Percentiles rank a stretch among this genome's conserved stretches.
These are phyloP conservation scores for Adenanthera pavonina DNA, from an alignment of 306 rosid species.

Conservation along the genomic window DNA sequence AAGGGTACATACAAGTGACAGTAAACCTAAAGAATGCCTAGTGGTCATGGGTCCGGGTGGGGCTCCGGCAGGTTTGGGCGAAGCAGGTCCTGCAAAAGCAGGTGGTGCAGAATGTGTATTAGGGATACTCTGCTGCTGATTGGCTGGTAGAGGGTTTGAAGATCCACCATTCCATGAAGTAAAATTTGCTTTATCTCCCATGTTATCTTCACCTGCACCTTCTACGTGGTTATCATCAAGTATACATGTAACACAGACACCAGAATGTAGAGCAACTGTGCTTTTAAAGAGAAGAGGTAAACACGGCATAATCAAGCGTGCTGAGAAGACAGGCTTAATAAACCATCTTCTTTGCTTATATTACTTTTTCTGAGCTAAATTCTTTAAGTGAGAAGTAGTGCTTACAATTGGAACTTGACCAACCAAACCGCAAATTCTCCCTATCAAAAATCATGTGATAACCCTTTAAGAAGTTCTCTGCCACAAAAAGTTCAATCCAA, in stretches of 20 bases:
- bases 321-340: neutral
- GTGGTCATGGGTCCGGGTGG: constrained; percentile 21
- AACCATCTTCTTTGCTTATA: neutral
- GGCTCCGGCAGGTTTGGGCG: constrained; percentile 48
- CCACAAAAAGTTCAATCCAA: constrained; percentile 37
- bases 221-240: constrained; percentile 28
- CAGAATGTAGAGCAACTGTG: neutral
- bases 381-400: neutral
- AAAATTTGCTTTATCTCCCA: constrained; percentile 35
- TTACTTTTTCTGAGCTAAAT: neutral
- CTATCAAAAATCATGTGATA: constrained; percentile 66
- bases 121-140: constrained; percentile 55
- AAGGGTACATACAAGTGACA: constrained; percentile 28
- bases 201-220: constrained; percentile 59
- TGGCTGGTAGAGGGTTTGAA: constrained; percentile 53
- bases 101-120: constrained; percentile 49
- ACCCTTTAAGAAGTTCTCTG: constrained; percentile 69
- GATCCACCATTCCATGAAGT: constrained; percentile 49
- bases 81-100: constrained; percentile 45
- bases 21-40: constrained; percentile 33
- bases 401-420: constrained; percentile 77
- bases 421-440: constrained; percentile 60
- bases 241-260: neutral
- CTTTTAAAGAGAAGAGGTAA: neutral
- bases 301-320: neutral